Percentiles rank a stretch among this genome's conserved stretches.
These are phyloP conservation scores for Boletus rubropictus DNA, from an alignment of 768 basidiomycete genomes.

Conservation along the genomic window DNA sequence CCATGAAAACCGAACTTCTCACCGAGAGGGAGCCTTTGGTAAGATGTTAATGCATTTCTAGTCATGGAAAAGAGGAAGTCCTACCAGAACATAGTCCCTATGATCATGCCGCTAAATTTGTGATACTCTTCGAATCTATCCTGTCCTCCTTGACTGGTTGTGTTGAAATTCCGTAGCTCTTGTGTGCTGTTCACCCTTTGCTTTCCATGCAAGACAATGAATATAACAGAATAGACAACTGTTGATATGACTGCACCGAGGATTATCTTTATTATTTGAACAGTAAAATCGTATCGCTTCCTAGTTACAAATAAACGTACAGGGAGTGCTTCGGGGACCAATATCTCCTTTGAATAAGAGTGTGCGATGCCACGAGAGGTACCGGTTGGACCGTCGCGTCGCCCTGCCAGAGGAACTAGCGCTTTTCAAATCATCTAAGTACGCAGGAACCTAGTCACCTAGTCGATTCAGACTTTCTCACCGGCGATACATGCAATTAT, in stretches of 20 bases:
- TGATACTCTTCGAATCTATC: slow-evolving; percentile 45
- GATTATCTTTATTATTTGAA: slow-evolving; percentile 42
- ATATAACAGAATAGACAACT: slow-evolving; percentile 54
- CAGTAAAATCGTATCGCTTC: neutral
- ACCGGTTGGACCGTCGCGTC: slow-evolving; percentile 44
- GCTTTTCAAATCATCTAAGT: slow-evolving; percentile 28
- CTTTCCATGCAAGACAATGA: slow-evolving; percentile 56
- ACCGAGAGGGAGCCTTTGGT: slow-evolving; percentile 58
- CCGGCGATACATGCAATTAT: slow-evolving; percentile 42
- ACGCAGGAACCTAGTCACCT: neutral
- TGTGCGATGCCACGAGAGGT: slow-evolving; percentile 48
- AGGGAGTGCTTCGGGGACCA: slow-evolving; percentile 57
- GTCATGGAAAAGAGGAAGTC: slow-evolving; percentile 16
- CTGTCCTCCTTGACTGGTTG: slow-evolving; percentile 45
- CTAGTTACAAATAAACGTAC: slow-evolving; percentile 32
- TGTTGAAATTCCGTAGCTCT: slow-evolving; percentile 44
- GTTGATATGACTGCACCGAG: slow-evolving; percentile 50
- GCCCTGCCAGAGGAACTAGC: slow-evolving; percentile 32
- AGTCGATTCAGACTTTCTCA: slow-evolving; percentile 27
- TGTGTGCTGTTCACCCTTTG: slow-evolving; percentile 47
- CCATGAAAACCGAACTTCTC: slow-evolving; percentile 15
- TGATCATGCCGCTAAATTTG: slow-evolving; percentile 55
- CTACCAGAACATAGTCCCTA: slow-evolving; percentile 67
- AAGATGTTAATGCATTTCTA: slow-evolving; percentile 3
- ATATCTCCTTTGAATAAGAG: slow-evolving; percentile 38